A percentile compares a stretch with the other conserved stretches of the same genome.
These are phyloP conservation scores for Ramularia collo-cygni DNA, from an alignment of 2,329 filamentous ascomycete genomes.

Conservation along the genomic window DNA sequence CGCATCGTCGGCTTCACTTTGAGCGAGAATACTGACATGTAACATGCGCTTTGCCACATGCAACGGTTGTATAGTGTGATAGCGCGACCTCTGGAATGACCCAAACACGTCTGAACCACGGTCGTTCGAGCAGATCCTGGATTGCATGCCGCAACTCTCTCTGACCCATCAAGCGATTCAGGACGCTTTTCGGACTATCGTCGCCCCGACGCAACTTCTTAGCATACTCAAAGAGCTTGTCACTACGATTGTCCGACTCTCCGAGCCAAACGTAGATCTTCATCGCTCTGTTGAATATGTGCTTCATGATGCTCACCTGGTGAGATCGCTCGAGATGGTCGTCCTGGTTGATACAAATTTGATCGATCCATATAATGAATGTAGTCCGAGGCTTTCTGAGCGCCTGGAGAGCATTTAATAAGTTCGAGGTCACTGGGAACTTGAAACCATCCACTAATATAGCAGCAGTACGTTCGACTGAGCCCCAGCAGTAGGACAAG, in stretches of 20 bases:
- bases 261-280: constrained; percentile 26
- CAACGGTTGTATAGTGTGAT: constrained; percentile 18
- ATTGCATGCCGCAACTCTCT: constrained; percentile 25
- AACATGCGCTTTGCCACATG: constrained; percentile 14
- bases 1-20: background rate
- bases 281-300: constrained; percentile 27
- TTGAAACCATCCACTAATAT: constrained; percentile 26
- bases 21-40: constrained; percentile 11
- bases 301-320: constrained; percentile 32
- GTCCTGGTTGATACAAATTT: constrained; percentile 31
- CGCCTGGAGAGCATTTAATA: constrained; percentile 19
- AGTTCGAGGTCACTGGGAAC: constrained; percentile 26
- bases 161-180: constrained; percentile 18
- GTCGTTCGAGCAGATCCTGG: constrained; percentile 22
- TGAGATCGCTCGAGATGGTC: constrained; percentile 26
- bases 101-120: constrained; percentile 27
- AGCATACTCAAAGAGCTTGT: constrained; percentile 24
- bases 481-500: constrained; percentile 27
- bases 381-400: constrained; percentile 22
- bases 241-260: constrained; percentile 21
- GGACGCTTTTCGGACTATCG: constrained; percentile 9
- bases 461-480: constrained; percentile 15
- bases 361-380: constrained; percentile 19
- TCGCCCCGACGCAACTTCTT: constrained; percentile 20
- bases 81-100: constrained; percentile 24